phyloP scores from a whole-genome alignment of 768 basidiomycete species.

The Tricholoma hemisulphureum region DNA sequence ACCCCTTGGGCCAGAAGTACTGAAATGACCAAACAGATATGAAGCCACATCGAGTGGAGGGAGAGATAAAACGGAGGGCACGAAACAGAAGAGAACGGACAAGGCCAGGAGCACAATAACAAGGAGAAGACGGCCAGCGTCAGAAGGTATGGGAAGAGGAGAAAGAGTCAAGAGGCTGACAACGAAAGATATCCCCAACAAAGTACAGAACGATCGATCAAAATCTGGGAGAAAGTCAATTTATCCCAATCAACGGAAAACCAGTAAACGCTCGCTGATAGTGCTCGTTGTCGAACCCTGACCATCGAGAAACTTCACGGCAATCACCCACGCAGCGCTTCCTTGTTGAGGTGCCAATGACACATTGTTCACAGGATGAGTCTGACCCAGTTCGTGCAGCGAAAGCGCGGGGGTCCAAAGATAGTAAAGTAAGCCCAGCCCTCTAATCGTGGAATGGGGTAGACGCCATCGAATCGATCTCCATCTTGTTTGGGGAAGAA shows the following conservation, averaged over 20 bases:
- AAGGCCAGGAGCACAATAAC: conserved; percentile 4
- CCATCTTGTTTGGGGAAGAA: conserved; percentile 46
- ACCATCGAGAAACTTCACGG: no score
- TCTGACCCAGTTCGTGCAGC: not conserved
- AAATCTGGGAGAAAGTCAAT: no score
- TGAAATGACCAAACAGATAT: not conserved
- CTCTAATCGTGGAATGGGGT: conserved; percentile 50
- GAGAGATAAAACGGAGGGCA: not conserved
- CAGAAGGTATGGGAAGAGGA: conserved; percentile 10
- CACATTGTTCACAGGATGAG: not conserved
- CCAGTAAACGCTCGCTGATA: no score
- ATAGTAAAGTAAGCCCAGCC: no score
- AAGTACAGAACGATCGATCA: not conserved
- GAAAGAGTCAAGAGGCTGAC: conserved; percentile 20
- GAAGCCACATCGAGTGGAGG: not conserved
- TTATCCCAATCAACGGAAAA: no score
- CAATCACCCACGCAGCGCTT: no score
- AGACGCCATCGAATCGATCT: conserved; percentile 74
- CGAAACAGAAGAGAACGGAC: conserved; percentile 1
- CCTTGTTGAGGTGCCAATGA: not conserved
- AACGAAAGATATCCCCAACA: not conserved
- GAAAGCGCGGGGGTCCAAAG: not conserved
- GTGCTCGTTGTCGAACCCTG: no score
- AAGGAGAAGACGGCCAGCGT: conserved; percentile 17
- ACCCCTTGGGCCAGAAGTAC: not conserved